Conservation (phyloP, 768 basidiomycete genomes). For the Rubroboletus pulcherrimus region DNA sequence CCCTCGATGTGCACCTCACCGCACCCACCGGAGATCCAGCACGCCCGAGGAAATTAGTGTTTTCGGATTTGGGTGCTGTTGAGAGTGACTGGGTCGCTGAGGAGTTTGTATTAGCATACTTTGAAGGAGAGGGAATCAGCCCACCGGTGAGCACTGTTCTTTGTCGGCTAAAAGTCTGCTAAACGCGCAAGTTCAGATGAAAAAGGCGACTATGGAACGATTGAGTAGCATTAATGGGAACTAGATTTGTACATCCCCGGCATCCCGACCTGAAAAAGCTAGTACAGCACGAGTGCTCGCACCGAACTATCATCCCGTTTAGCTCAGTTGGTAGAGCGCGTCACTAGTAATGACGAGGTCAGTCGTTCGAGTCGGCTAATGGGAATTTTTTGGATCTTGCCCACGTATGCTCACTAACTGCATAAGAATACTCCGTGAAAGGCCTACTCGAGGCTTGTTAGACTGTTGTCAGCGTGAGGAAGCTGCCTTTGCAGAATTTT, state of each 20-base stretch:
- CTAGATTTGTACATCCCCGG: constrained; percentile 5
- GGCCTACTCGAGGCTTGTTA: background rate
- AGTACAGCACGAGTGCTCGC: too few relatives aligned
- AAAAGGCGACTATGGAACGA: constrained; percentile 23
- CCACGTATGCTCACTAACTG: too few relatives aligned
- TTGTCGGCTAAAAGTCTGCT: background rate
- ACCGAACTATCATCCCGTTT: constrained; percentile 27
- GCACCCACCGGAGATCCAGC: constrained; percentile 45
- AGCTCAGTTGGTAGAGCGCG: constrained; percentile 56
- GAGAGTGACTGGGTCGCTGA: constrained; percentile 73
- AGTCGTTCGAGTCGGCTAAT: constrained; percentile 63
- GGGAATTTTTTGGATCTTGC: constrained; percentile 26
- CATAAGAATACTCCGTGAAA: background rate
- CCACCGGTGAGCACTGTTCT: constrained; percentile 51
- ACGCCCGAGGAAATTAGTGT: constrained; percentile 52
- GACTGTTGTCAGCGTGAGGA: background rate
- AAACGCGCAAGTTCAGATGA: constrained; percentile 24
- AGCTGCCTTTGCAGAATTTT: background rate
- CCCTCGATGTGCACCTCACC: constrained; percentile 66
- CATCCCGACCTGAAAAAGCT: background rate
- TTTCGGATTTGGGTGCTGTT: constrained; percentile 70
- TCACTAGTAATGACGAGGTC: constrained; percentile 71
- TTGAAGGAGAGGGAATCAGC: constrained; percentile 66
- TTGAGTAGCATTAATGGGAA: constrained; percentile 16
- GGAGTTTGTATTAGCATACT: constrained; percentile 71